Base-by-base conservation (phyloP, 1,139 yeast genomes). In the Zygosaccharomyces sapae region DNA sequence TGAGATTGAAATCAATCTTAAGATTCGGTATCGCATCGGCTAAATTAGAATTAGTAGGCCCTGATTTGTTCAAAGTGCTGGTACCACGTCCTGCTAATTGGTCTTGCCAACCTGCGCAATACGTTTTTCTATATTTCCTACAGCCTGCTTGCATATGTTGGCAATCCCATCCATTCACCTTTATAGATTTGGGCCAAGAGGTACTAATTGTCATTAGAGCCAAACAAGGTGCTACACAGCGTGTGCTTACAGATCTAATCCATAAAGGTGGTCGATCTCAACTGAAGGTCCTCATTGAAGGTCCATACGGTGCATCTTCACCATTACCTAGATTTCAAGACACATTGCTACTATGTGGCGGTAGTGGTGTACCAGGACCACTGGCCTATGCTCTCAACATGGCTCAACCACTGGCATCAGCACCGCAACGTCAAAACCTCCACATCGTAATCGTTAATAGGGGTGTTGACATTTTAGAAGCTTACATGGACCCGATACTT, bases 141-240 rank as follows among this genome's bases (percentile, higher is more conserved):
- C 50, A 51, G 37, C 58, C 62, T 3, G 16, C 42, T 10, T 19
- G 12, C 2, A 75, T 77, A 45, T 83, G 83, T 53, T 85, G 80
- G 81, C 88, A 83, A 60, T 77, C 84, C 0, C 90, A 83, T 62
- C 90, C 90, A 0, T 83, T 83, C 57, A 80, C 88, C 0, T 73
- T 79, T 10, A 71, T 80, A 20, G 58, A 56, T 27, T 55, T 64
- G 50, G 58, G 64, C 31, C 61, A 68, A 48, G 59, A 70, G 57
- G 56, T 75, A 4, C 62, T 67, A 1, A 72, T 79, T 19, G 71
- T 79, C 13, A 63, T 75, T 41, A 75, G 74, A 55, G 74, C 73
- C 9, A 77, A 76, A 53, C 65, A 66, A 5, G 81, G 81, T 6
- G 61, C 73, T 19, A 74, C 80, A 0, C 61, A 63, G 38, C 58